Base-by-base conservation (phyloP, 1,284 basidiomycete species). In the Puccinia brachypodii region DNA sequence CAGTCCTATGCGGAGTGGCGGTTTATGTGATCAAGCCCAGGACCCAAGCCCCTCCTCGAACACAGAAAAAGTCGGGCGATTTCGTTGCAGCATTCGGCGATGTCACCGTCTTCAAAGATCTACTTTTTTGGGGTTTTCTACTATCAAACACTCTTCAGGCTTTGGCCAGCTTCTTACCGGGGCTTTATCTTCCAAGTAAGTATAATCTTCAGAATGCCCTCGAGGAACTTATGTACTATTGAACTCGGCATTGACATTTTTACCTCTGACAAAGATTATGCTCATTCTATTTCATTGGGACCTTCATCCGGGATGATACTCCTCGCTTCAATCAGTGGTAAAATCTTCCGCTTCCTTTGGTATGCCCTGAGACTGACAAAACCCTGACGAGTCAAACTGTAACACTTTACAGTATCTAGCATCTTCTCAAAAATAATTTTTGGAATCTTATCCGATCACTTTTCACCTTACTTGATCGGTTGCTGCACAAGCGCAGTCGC, bases 141-240 rank as follows among this genome's bases (percentile, higher is more conserved):
- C 31, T 75, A 25, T 64, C 60, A n/a, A 81, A 81, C 62, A 76
- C 62, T 2, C 36, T 76, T 22, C 80, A 81, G 60, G 69, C 80
- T 36, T 56, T 76, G 44, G 71, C 72, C 14, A 66, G 47, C 64
- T 81, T 75, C 40, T 71, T 81, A 31, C 80, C 80, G 14, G 56
- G n/a, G 7, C 80, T 81, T 7, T 81, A 81, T 58, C 80, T 81
- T 76, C 80, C 80, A 7, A 42, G 80, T 81, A 76, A 75, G 72
- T 69, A 25, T 3, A 25, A 9, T 28, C 28, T 9, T 44, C 14
- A 7, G 25, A 11, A 58, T 40, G 1, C 28, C n/a, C 31, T 40
- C 8, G 33, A 25, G 22, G 8, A 50, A 22, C 50, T 71, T 47
- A 25, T 6, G 19, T 16, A 14, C 19, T 33, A 3, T 25, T 72